A percentile compares a stretch with the other conserved stretches of the same genome.
phyloP scores from a whole-genome alignment of 345 rosid genomes.

The Linum lewisii region DNA sequence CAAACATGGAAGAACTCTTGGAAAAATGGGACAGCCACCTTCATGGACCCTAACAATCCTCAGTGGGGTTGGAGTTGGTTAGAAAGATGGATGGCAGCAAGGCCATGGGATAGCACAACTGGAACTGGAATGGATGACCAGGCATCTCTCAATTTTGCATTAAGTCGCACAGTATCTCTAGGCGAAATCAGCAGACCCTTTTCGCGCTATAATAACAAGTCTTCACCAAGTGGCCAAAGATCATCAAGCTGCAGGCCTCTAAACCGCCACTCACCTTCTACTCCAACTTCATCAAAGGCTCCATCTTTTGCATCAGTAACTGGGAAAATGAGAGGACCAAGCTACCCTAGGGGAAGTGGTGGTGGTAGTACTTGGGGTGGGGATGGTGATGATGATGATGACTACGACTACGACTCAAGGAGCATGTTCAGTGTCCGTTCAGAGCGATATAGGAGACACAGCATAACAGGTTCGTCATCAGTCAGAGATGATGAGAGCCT shows the following conservation, averaged over 20 bases:
- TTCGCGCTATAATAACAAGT: conserved; percentile 16
- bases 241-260: conserved; percentile 28
- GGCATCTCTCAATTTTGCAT: conserved; percentile 45
- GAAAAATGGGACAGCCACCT: not conserved
- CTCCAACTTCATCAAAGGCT: conserved; percentile 24
- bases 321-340: conserved; percentile 26
- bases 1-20: conserved; percentile 3
- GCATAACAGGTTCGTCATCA: conserved; percentile 55
- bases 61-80: conserved; percentile 13
- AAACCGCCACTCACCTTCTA: conserved; percentile 41
- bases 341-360: conserved; percentile 36
- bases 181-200: conserved; percentile 42
- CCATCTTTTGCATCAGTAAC: conserved; percentile 21
- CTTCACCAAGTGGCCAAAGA: conserved; percentile 16
- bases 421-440: conserved; percentile 52
- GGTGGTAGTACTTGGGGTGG: conserved; percentile 37
- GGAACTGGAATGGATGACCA: conserved; percentile 46
- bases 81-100: conserved; percentile 43
- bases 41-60: not conserved
- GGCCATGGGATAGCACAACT: conserved; percentile 56
- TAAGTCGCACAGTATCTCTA: conserved; percentile 37
- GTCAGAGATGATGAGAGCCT: conserved; percentile 67
- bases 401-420: too few species aligned
- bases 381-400: conserved; percentile 73
- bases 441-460: conserved; percentile 58